phyloP scores from a whole-genome alignment of 2,329 filamentous ascomycete species.

The Cercospora brassicicola region DNA sequence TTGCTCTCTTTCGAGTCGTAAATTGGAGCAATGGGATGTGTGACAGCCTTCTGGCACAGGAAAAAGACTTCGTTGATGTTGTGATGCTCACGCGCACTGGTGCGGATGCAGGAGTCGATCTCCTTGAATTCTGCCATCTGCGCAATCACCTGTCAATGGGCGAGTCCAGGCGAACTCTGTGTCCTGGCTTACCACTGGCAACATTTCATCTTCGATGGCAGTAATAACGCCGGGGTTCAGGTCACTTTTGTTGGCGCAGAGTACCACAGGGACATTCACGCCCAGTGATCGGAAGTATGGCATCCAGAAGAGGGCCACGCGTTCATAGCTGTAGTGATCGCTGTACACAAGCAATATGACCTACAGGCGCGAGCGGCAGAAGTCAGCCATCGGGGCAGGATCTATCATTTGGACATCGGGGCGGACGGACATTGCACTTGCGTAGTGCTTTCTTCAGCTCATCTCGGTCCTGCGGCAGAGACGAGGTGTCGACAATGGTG shows the following conservation, averaged over 20 bases:
- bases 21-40: constrained; percentile 90
- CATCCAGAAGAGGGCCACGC: constrained; percentile 97
- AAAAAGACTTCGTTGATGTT: constrained; percentile 97
- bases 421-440: constrained; percentile 70
- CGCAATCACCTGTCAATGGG: background rate
- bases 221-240: constrained; percentile 69
- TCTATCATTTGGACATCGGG: background rate
- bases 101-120: constrained; percentile 95
- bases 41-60: constrained; percentile 96
- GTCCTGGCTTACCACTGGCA: constrained; percentile 61
- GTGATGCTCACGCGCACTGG: constrained; percentile 84
- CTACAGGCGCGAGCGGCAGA: background rate
- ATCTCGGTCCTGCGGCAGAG: constrained; percentile 86
- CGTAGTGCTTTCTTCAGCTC: constrained; percentile 90
- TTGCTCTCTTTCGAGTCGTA: constrained; percentile 89
- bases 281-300: constrained; percentile 95
- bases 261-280: constrained; percentile 96
- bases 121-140: constrained; percentile 95
- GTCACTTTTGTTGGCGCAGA: constrained; percentile 98
- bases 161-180: background rate
- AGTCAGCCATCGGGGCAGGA: background rate
- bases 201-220: constrained; percentile 91
- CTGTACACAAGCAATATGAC: constrained; percentile 93
- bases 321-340: constrained; percentile 98
- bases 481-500: constrained; percentile 95